Conservation (phyloP, 805 yeast genomes). For the Kazachstania martiniae region DNA sequence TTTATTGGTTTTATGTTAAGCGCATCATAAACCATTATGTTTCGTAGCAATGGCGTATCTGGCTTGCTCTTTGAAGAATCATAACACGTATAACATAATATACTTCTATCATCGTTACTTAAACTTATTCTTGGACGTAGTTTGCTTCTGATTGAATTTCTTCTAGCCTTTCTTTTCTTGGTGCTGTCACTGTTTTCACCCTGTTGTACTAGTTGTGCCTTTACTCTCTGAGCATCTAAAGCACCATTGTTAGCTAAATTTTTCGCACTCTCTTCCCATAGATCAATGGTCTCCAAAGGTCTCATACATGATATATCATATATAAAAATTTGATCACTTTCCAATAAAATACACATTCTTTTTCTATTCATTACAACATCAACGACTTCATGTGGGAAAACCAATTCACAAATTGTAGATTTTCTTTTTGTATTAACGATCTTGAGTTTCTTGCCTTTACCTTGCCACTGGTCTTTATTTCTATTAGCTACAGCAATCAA, state of each 20-base stretch:
- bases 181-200: constrained; percentile 2
- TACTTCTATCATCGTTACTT: constrained; percentile 24
- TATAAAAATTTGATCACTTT: constrained; percentile 65
- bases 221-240: too few relatives aligned
- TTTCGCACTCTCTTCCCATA: constrained; percentile 15
- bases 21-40: constrained; percentile 70
- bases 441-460: constrained; percentile 50
- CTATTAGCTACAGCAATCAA: constrained; percentile 74
- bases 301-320: constrained; percentile 89
- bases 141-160: constrained; percentile 8
- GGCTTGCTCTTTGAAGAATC: constrained; percentile 32
- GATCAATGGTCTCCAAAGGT: constrained; percentile 58
- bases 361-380: constrained; percentile 72
- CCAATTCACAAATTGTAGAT: constrained; percentile 71
- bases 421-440: constrained; percentile 64
- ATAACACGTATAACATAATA: constrained; percentile 23
- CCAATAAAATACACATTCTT: constrained; percentile 63
- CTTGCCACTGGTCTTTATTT: constrained; percentile 50
- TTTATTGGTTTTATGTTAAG: constrained; percentile 62
- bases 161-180: constrained; percentile 4
- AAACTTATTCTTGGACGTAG: constrained; percentile 17
- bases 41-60: constrained; percentile 27
- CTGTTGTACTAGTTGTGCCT: neutral
- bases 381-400: constrained; percentile 68
- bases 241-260: too few relatives aligned